These are phyloP conservation scores for Backusella macrospora DNA, from an alignment of 192 early-diverging fungal species.

Conservation along the genomic window DNA sequence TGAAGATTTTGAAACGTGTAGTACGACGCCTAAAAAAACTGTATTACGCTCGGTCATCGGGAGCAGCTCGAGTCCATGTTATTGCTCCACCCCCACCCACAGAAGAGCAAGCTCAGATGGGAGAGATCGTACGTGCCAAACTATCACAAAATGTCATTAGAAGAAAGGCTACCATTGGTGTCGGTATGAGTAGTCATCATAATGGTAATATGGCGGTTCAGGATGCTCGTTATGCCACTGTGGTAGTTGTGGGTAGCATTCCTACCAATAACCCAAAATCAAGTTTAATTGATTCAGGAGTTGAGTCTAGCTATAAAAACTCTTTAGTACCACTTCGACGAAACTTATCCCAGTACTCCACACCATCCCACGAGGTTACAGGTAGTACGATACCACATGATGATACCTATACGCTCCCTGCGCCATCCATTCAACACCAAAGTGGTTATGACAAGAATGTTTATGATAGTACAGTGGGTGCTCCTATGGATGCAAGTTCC, in stretches of 20 bases:
- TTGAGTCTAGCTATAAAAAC: not conserved
- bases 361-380: not conserved
- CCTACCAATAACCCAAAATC: constrained; percentile 1
- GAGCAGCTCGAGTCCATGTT: constrained; percentile 35
- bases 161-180: constrained; percentile 28
- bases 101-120: constrained; percentile 28
- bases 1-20: constrained; percentile 48
- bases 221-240: constrained; percentile 35
- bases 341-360: not conserved
- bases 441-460: not conserved
- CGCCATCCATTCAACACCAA: not conserved
- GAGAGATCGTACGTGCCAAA: constrained; percentile 33
- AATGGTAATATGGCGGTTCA: constrained; percentile 41
- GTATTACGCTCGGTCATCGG: constrained; percentile 27
- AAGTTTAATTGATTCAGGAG: constrained; percentile 2
- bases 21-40: constrained; percentile 41
- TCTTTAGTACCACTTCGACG: not conserved
- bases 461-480: not conserved
- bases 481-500: not conserved
- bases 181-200: constrained; percentile 24
- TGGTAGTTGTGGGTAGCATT: constrained; percentile 40
- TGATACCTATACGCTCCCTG: not conserved
- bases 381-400: not conserved
- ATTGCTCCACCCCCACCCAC: constrained; percentile 38
- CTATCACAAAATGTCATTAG: constrained; percentile 35